Evolutionary conservation across 2,329 filamentous ascomycete species (phyloP).

Genomic region (Pestalotiopsis sp.): DNA sequence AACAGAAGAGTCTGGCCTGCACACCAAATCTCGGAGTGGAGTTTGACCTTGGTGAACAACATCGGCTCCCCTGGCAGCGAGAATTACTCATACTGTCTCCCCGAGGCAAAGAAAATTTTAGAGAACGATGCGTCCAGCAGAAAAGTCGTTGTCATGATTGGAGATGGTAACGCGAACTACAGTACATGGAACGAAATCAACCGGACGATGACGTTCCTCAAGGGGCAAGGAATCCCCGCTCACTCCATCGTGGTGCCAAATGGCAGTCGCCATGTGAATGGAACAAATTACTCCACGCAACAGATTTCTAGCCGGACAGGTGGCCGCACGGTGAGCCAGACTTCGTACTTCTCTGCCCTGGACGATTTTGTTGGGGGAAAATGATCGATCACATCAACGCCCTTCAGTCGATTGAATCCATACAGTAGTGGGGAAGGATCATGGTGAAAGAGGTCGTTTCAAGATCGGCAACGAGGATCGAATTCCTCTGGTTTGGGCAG

Average conservation of each 20-base stretch:
- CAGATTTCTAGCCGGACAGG: not conserved
- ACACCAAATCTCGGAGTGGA: not conserved
- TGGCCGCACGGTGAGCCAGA: not conserved
- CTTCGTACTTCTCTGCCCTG: not conserved
- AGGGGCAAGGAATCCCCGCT: not conserved
- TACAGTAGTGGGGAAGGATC: no score
- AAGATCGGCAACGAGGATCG: no score
- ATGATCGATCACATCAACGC: not conserved
- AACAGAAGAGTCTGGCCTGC: not conserved
- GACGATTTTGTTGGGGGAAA: not conserved
- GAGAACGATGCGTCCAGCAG: not conserved
- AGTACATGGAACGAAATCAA: not conserved
- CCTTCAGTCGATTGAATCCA: no score
- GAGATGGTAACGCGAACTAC: not conserved
- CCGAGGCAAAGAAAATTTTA: not conserved
- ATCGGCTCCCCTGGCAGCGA: not conserved
- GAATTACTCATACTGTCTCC: not conserved
- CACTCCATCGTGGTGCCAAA: not conserved
- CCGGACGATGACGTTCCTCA: not conserved
- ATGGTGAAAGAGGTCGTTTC: no score
- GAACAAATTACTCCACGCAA: not conserved
- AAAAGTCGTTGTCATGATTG: not conserved
- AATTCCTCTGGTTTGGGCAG: no score
- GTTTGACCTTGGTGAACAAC: not conserved
- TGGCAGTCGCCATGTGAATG: not conserved